These are phyloP conservation scores for Angomonas deanei DNA, from an alignment of 208 protist species.

Conservation along the genomic window DNA sequence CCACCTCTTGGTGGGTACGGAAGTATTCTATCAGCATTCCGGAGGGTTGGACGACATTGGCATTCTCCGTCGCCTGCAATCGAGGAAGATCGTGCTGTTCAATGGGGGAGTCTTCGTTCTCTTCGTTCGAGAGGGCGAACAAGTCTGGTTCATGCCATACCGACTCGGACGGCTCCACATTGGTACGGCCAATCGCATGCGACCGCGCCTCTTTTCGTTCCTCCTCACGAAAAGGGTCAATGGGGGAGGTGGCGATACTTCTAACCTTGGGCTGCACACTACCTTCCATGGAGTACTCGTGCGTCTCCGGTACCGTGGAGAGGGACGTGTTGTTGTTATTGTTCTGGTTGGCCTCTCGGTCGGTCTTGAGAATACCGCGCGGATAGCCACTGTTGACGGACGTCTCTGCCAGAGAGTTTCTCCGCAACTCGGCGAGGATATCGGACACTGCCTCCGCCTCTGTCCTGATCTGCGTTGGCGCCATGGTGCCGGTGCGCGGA, in stretches of 20 bases:
- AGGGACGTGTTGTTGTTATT: not conserved
- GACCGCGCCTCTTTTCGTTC: constrained; percentile 10
- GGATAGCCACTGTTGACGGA: not conserved
- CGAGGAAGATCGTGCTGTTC: constrained; percentile 40
- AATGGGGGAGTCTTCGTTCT: constrained; percentile 62
- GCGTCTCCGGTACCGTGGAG: not conserved
- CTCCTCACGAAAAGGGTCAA: constrained; percentile 2
- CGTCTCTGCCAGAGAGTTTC: not conserved
- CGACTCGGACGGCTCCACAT: constrained; percentile 13
- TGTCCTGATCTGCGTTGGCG: not conserved
- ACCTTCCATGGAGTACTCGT: not conserved
- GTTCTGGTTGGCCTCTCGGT: constrained; percentile 7
- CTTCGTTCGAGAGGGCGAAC: constrained; percentile 6
- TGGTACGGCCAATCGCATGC: constrained; percentile 16
- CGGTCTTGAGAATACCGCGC: not conserved
- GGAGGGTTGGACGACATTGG: constrained; percentile 48
- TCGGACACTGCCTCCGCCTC: constrained; percentile 2
- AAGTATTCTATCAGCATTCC: constrained; percentile 82
- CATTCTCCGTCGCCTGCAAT: constrained; percentile 39
- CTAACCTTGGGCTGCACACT: not conserved
- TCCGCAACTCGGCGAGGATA: not conserved
- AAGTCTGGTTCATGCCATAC: constrained; percentile 71
- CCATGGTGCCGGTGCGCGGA: not conserved
- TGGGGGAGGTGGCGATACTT: constrained; percentile 49
- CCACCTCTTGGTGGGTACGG: constrained; percentile 65